These are phyloP conservation scores for Rhazya stricta DNA, from an alignment of 257 asterid genomes.

Conservation along the genomic window DNA sequence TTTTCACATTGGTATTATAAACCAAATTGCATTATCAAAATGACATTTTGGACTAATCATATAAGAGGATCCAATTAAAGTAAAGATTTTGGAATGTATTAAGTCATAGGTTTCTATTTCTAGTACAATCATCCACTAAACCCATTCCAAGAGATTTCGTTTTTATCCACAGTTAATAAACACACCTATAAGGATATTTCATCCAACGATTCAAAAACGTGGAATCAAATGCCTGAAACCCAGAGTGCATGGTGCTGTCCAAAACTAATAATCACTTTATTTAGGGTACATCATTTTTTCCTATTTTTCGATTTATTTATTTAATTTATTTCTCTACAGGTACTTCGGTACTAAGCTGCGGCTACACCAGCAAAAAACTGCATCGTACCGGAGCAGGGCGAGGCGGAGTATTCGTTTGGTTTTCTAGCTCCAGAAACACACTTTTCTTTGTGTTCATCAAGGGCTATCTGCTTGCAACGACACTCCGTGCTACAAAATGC, in stretches of 20 bases:
- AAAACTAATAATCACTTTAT: neutral
- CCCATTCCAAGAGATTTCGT: too few species aligned
- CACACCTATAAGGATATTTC: too few species aligned
- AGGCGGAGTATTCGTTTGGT: slow-evolving; percentile 39
- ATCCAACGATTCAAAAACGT: too few species aligned
- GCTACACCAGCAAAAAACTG: slow-evolving; percentile 53
- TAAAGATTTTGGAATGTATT: too few species aligned
- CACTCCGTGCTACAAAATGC: slow-evolving; percentile 86
- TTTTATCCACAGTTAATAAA: too few species aligned
- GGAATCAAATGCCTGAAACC: too few species aligned
- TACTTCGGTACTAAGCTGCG: slow-evolving; percentile 35
- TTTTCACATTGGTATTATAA: too few species aligned
- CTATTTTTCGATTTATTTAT: neutral
- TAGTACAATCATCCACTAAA: too few species aligned
- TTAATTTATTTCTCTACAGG: slow-evolving; percentile 5
- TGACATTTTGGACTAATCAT: too few species aligned
- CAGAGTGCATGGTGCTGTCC: neutral
- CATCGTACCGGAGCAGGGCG: slow-evolving; percentile 52
- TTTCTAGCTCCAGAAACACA: slow-evolving; percentile 37
- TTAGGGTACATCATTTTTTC: neutral
- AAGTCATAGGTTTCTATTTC: too few species aligned
- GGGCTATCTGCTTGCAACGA: slow-evolving; percentile 51
- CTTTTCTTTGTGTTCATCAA: slow-evolving; percentile 61
- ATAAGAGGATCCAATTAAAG: too few species aligned
- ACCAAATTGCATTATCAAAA: too few species aligned